phyloP scores from a whole-genome alignment of 805 yeast species.

The Candida ovalis region DNA sequence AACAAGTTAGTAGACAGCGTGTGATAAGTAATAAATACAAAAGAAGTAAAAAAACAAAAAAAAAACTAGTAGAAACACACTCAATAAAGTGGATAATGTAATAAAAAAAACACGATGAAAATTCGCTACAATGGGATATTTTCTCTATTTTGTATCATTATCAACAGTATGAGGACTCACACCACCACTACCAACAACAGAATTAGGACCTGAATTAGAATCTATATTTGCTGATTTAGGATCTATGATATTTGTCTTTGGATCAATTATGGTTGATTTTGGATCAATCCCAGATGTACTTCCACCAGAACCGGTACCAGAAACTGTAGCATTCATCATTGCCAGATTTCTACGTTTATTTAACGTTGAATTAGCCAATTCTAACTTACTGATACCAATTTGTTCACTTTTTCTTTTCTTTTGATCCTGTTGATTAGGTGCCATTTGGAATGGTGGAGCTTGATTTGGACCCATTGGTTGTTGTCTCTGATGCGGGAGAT shows the following conservation, averaged over 20 bases:
- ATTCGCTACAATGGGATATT: background rate
- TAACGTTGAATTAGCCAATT: constrained; percentile 32
- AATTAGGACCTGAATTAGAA: background rate
- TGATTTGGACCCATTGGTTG: background rate
- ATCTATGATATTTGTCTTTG: background rate
- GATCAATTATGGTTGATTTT: background rate
- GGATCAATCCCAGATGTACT: background rate
- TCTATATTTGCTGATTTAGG: background rate
- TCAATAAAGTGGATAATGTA: background rate
- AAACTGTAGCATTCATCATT: background rate
- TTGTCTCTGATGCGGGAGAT: background rate
- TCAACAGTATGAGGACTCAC: constrained; percentile 20
- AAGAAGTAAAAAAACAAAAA: background rate
- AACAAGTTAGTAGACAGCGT: background rate
- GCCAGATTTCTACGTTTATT: constrained; percentile 32
- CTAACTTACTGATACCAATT: constrained; percentile 22
- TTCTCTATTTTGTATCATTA: constrained; percentile 3
- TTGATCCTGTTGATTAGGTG: background rate
- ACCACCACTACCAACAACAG: constrained; percentile 12
- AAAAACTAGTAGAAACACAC: background rate
- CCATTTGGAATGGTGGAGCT: background rate
- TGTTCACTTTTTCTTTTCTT: constrained; percentile 12
- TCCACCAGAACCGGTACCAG: background rate
- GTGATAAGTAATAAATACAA: background rate
- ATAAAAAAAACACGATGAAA: background rate